Evolutionary conservation across 495 filamentous ascomycete species (phyloP).

Genomic region (Niebla homalea): DNA sequence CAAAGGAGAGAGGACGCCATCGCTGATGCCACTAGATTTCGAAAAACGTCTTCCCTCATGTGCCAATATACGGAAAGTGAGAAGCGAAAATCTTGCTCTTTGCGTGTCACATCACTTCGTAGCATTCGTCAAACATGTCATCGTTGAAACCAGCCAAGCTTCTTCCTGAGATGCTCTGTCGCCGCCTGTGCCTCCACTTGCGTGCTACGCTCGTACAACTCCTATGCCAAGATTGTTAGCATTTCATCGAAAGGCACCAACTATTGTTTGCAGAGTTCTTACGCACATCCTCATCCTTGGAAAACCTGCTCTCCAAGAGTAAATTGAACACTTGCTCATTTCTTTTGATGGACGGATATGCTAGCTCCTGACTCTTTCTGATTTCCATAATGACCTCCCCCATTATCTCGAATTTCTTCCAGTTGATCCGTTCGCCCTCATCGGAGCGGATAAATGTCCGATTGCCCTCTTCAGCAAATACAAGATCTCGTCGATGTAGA

Average conservation of each 20-base stretch:
- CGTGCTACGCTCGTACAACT: slow-evolving; percentile 18
- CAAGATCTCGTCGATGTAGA: slow-evolving; percentile 77
- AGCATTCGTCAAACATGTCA: slow-evolving; percentile 6
- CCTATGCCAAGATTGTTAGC: slow-evolving; percentile 2
- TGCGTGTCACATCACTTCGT: not conserved
- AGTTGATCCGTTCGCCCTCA: slow-evolving; percentile 71
- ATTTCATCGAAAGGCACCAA: too few species aligned
- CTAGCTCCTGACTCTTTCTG: slow-evolving; percentile 75
- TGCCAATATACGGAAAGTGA: too few species aligned
- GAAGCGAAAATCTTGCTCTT: too few species aligned
- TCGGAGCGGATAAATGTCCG: slow-evolving; percentile 65
- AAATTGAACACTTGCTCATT: slow-evolving; percentile 55
- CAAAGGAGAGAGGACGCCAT: too few species aligned
- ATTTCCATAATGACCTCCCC: slow-evolving; percentile 82
- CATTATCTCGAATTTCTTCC: slow-evolving; percentile 97
- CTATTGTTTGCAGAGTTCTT: not conserved
- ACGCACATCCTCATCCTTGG: slow-evolving; percentile 38
- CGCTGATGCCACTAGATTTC: too few species aligned
- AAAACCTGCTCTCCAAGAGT: slow-evolving; percentile 53
- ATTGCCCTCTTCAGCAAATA: slow-evolving; percentile 86
- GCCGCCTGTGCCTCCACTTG: slow-evolving; percentile 12
- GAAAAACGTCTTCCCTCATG: too few species aligned
- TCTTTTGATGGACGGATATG: slow-evolving; percentile 56
- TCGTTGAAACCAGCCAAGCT: slow-evolving; percentile 17
- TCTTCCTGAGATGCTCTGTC: slow-evolving; percentile 10